Evolutionary conservation across 2,329 filamentous ascomycete genomes (phyloP), one percentile per base, ranked within the genome.

Genomic region (Pseudogymnoascus sp.): DNA sequence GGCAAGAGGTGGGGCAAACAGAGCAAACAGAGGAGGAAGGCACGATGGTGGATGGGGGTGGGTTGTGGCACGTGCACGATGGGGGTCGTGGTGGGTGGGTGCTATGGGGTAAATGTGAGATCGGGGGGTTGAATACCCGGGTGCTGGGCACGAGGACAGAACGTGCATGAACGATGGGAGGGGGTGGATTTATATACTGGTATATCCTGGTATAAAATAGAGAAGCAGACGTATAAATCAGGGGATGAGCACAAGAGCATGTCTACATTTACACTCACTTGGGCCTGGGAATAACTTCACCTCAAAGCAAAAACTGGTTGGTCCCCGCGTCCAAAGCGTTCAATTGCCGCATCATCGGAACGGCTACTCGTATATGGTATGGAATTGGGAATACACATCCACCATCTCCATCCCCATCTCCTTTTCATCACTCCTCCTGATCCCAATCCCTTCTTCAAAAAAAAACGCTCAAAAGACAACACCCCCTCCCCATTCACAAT

Each of bases 281-380:
- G 43, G 11, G 3, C 37, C 5, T 50, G 10, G 22, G 43, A 50
- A 53, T 53, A 53, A 53, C 43, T 53, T 53, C 43, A 53, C 24
- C 7, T 31, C 24, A 2, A 16, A 16, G 24, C 14, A 28, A 53
- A 53, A 53, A 53, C 24, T 11, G 14, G 43, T 16, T 16, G 8
- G 14, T 53, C 41, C 24, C 24, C 43, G 24, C 24, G 14, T 28
- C 14, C 14, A 53, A 53, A 31, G 24, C 24, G 43, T 3, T 53
- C 43, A 53, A 53, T 53, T 53, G 43, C 43, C 43, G 24, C 24
- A 31, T 3, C 43, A 31, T 31, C 24, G 6, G 24, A 53, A 53
- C 43, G 43, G 24, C 43, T 53, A 16, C 24, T 53, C 43, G 14
- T 53, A 53, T 53, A 53, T 53, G 43, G 43, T 53, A 53, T 53